phyloP scores from a whole-genome alignment of 2,329 filamentous ascomycete genomes.

The Xylaria digitata region DNA sequence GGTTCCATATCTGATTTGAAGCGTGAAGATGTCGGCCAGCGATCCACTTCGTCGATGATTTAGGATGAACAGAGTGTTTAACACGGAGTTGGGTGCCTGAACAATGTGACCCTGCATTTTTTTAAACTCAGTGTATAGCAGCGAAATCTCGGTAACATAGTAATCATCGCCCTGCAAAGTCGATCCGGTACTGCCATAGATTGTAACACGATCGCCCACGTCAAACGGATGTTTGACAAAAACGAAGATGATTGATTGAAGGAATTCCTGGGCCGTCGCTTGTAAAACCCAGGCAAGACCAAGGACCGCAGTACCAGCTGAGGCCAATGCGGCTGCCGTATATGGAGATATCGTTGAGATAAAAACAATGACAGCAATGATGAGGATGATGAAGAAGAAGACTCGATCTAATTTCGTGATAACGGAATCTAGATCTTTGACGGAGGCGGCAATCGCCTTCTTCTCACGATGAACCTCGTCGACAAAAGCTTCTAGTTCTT shows the following conservation, averaged over 20 bases:
- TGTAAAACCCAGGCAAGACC: constrained; percentile 94
- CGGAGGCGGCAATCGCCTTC: constrained; percentile 92
- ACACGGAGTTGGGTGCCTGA: constrained; percentile 91
- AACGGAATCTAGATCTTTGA: constrained; percentile 95
- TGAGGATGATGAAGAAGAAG: constrained; percentile 84
- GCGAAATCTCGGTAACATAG: constrained; percentile 92
- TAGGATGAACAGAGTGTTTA: constrained; percentile 93
- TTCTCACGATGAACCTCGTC: constrained; percentile 95
- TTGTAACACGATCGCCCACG: constrained; percentile 89
- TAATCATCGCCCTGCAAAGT: constrained; percentile 87
- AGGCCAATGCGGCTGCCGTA: constrained; percentile 90
- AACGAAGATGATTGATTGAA: constrained; percentile 94
- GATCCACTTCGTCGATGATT: constrained; percentile 92
- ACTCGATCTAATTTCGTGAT: constrained; percentile 90
- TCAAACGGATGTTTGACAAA: constrained; percentile 98
- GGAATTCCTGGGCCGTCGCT: constrained; percentile 91
- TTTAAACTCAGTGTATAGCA: constrained; percentile 97
- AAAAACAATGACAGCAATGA: constrained; percentile 87
- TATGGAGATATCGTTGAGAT: constrained; percentile 90
- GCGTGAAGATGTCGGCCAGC: constrained; percentile 84
- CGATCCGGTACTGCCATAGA: constrained; percentile 91
- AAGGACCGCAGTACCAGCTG: constrained; percentile 86
- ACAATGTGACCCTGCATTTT: constrained; percentile 98
- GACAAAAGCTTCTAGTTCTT: constrained; percentile 91
- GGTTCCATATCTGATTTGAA: constrained; percentile 90